Conservation (phyloP, 257 asterid genomes). For the Scutellaria minor region DNA sequence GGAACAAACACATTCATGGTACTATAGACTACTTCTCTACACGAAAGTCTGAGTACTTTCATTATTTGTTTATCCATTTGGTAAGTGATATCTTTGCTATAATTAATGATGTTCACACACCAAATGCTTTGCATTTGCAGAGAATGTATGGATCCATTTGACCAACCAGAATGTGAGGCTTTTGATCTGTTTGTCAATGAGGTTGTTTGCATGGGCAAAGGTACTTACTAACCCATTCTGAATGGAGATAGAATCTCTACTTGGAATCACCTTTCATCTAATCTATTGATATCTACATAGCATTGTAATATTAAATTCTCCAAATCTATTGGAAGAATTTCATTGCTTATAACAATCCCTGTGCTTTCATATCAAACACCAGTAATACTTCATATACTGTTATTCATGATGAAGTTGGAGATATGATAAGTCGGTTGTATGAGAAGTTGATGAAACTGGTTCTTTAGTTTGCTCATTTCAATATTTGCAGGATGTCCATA, state of each 20-base stretch:
- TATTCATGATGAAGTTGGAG: not conserved
- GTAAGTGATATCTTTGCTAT: not conserved
- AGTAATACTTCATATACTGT: not conserved
- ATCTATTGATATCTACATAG: no score
- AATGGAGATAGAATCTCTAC: no score
- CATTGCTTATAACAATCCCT: no score
- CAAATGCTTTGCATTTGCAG: conserved; percentile 45
- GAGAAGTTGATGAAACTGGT: not conserved
- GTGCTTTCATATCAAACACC: no score
- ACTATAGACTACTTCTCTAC: not conserved
- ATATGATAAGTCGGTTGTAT: not conserved
- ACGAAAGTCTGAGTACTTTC: not conserved
- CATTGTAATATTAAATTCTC: no score
- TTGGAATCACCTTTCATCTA: no score
- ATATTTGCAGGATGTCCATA: conserved; percentile 77
- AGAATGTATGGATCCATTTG: conserved; percentile 91
- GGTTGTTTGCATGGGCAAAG: conserved; percentile 78
- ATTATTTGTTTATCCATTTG: not conserved
- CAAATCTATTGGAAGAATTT: no score
- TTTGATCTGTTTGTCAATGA: conserved; percentile 80
- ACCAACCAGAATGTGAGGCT: conserved; percentile 93
- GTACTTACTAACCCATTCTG: conserved; percentile 39
- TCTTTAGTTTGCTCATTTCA: not conserved
- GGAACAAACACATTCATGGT: not conserved
- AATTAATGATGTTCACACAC: not conserved